phyloP scores from a whole-genome alignment of 352 stramenopile genomes.

The Phytophthora rubi region DNA sequence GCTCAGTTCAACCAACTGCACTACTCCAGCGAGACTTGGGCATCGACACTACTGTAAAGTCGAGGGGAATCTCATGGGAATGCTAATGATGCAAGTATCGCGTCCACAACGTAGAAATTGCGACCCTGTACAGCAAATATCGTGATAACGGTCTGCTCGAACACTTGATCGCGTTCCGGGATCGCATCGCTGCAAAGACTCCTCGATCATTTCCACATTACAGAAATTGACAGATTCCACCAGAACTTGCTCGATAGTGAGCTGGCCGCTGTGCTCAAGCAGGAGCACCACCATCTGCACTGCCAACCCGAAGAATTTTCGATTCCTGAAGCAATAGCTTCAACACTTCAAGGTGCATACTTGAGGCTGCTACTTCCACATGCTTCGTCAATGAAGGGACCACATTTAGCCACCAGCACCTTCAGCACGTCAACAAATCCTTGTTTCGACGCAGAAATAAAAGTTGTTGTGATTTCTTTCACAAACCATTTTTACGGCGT shows the following conservation, averaged over 20 bases:
- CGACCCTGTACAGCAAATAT: not conserved
- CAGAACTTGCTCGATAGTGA: not conserved
- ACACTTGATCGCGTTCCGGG: not conserved
- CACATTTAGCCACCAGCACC: not conserved
- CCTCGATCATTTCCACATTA: not conserved
- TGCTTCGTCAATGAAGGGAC: not conserved
- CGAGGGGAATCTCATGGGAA: too few species aligned
- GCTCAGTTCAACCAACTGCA: too few species aligned
- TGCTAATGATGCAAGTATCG: too few species aligned
- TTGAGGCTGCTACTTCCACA: not conserved
- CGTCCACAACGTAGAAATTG: too few species aligned
- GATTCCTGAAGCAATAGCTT: not conserved
- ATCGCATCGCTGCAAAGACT: not conserved
- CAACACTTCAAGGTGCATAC: not conserved
- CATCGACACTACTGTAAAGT: too few species aligned
- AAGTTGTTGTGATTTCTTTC: not conserved
- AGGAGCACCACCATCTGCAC: too few species aligned
- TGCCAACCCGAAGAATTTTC: not conserved
- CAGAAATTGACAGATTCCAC: not conserved
- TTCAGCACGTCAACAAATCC: not conserved
- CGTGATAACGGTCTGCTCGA: not conserved
- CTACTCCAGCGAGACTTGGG: too few species aligned
- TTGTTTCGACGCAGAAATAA: not conserved
- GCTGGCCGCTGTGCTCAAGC: too few species aligned
- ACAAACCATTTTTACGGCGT: not conserved